phyloP scores from a whole-genome alignment of 2,329 filamentous ascomycete species.

The Neocucurbitaria cava region DNA sequence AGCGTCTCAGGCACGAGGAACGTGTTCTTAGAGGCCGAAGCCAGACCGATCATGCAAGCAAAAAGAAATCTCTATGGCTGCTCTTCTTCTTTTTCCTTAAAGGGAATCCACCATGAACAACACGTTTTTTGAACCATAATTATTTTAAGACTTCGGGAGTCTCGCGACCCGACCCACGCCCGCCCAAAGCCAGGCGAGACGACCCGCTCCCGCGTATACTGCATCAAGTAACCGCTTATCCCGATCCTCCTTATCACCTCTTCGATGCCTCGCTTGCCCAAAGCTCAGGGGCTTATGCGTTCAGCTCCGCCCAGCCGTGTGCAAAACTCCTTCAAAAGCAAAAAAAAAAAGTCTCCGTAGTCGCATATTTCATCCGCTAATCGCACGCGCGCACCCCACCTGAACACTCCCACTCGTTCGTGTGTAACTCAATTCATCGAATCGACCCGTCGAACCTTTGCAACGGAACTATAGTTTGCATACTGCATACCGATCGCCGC shows the following conservation, averaged over 20 bases:
- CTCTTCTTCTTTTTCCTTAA: neutral
- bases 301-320: neutral
- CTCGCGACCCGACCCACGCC: neutral
- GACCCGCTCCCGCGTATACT: neutral
- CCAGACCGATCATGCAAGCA: no score
- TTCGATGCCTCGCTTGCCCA: neutral
- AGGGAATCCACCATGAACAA: neutral
- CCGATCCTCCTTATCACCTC: neutral
- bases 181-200: neutral
- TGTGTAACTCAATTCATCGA: no score
- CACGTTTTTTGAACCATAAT: neutral
- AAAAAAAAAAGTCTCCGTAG: neutral
- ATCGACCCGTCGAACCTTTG: no score
- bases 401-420: neutral
- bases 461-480: neutral
- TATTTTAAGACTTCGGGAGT: neutral
- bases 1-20: neutral
- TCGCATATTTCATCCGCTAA: neutral
- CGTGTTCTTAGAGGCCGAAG: no score
- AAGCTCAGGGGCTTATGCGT: neutral
- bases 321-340: neutral
- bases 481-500: neutral
- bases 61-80: neutral
- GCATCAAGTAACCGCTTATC: neutral
- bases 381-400: neutral